A percentile compares a stretch with the other conserved stretches of the same genome.
These are phyloP conservation scores for Xylaria flabelliformis DNA, from an alignment of 495 filamentous ascomycete genomes.

Conservation along the genomic window DNA sequence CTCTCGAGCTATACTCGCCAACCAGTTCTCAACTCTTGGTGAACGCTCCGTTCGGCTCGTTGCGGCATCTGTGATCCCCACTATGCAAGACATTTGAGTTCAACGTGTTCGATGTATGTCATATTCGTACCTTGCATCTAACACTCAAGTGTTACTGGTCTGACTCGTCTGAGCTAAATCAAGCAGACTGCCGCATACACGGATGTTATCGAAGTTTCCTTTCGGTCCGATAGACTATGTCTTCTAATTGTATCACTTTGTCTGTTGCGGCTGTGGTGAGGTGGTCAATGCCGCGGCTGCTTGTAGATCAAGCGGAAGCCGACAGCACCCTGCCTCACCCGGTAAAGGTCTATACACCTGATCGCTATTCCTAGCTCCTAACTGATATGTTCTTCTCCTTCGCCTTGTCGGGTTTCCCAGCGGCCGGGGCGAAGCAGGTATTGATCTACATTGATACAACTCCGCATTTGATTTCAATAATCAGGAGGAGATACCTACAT, in stretches of 20 bases:
- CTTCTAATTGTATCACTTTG: neutral
- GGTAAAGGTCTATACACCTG: slow-evolving; percentile 4
- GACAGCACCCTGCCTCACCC: neutral
- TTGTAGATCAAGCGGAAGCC: slow-evolving; percentile 4
- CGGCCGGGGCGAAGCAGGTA: slow-evolving; percentile 14
- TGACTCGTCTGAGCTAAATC: slow-evolving; percentile 19
- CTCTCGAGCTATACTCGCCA: slow-evolving; percentile 15
- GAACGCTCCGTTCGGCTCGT: neutral
- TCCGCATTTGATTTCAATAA: neutral
- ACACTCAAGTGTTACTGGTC: neutral
- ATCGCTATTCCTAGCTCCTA: neutral
- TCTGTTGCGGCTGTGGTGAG: slow-evolving; percentile 4
- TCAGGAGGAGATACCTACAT: neutral
- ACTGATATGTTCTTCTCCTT: neutral
- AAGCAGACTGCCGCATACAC: slow-evolving; percentile 9
- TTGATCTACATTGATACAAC: slow-evolving; percentile 12
- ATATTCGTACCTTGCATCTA: slow-evolving; percentile 17
- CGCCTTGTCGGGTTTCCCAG: neutral
- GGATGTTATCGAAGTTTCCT: neutral
- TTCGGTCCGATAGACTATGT: slow-evolving; percentile 24
- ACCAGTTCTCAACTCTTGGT: slow-evolving; percentile 4
- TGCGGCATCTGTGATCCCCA: slow-evolving; percentile 10
- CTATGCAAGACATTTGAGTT: slow-evolving; percentile 9
- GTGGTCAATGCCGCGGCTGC: neutral
- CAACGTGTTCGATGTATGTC: slow-evolving; percentile 16